These are phyloP conservation scores for Geotrichum candidum DNA, from an alignment of 1,139 yeast species.

Conservation along the genomic window DNA sequence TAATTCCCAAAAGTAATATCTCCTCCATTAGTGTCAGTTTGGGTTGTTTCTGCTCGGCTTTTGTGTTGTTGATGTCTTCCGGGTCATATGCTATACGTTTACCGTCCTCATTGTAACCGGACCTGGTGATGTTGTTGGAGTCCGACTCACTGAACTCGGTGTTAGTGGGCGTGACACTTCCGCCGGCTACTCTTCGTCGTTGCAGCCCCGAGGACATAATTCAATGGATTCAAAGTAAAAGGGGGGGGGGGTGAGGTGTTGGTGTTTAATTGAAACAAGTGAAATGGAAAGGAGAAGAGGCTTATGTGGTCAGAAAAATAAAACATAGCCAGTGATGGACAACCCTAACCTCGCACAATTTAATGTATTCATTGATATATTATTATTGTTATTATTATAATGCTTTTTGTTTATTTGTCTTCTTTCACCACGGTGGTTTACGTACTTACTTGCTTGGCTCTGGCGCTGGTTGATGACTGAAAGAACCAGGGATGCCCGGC, in stretches of 20 bases:
- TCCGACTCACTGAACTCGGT: neutral
- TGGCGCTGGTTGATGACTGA: neutral
- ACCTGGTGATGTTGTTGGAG: constrained; percentile 8
- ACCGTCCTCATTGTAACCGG: constrained; percentile 28
- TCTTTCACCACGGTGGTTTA: neutral
- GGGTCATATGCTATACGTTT: constrained; percentile 84
- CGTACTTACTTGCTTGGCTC: neutral
- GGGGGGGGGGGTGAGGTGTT: neutral
- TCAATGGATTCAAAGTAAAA: neutral
- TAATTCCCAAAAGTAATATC: constrained; percentile 82
- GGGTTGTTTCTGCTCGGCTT: constrained; percentile 52
- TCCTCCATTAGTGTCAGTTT: constrained; percentile 92
- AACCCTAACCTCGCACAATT: neutral
- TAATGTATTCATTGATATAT: neutral
- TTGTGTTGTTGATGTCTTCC: constrained; percentile 50
- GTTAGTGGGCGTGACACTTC: neutral
- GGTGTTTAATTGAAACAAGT: neutral
- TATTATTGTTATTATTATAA: neutral
- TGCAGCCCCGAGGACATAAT: constrained; percentile 39
- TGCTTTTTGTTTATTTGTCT: neutral
- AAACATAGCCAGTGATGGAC: neutral
- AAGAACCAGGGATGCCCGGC: constrained; percentile 12
- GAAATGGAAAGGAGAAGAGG: neutral
- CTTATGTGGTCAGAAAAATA: neutral
- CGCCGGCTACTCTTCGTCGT: constrained; percentile 42